These are phyloP conservation scores for Lichtheimia ramosa DNA, from an alignment of 371 early-diverging fungal species.

Conservation along the genomic window DNA sequence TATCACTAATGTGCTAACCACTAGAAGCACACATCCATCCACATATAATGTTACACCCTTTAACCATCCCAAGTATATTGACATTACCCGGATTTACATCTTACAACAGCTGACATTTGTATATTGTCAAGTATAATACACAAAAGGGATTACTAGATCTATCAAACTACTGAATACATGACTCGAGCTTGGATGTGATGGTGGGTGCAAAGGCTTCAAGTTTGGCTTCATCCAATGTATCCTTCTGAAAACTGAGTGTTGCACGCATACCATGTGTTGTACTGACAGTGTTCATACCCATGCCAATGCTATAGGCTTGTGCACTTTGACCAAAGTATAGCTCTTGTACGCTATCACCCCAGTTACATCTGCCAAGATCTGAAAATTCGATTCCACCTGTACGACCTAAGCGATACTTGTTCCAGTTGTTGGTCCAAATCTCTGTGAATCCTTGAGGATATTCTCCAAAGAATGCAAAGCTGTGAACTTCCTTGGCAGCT, in stretches of 20 bases:
- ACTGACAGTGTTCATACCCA: slow-evolving; percentile 26
- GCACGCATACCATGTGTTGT: slow-evolving; percentile 17
- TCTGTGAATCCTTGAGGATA: slow-evolving; percentile 33
- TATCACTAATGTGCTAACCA: too few species aligned
- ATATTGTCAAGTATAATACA: too few species aligned
- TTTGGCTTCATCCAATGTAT: slow-evolving; percentile 18
- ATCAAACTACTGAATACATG: too few species aligned
- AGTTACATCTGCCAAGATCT: slow-evolving; percentile 32
- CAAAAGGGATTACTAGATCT: too few species aligned
- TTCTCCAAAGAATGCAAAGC: slow-evolving; percentile 20
- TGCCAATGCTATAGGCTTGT: slow-evolving; percentile 21
- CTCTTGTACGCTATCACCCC: background rate
- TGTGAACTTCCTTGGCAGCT: slow-evolving; percentile 17
- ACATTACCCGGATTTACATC: too few species aligned
- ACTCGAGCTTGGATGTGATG: too few species aligned
- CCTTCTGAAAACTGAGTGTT: slow-evolving; percentile 38
- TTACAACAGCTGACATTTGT: too few species aligned
- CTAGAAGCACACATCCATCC: too few species aligned
- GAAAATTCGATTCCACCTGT: slow-evolving; percentile 41
- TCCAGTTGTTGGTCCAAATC: slow-evolving; percentile 18
- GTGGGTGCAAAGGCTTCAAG: background rate
- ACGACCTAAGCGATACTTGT: slow-evolving; percentile 22
- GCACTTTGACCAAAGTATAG: slow-evolving; percentile 43
- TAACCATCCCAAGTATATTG: too few species aligned
- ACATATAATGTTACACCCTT: too few species aligned